A percentile compares a stretch with the other conserved stretches of the same genome.
Evolutionary conservation across 306 rosid species (phyloP).

Genomic region (Psophocarpus tetragonolobus): DNA sequence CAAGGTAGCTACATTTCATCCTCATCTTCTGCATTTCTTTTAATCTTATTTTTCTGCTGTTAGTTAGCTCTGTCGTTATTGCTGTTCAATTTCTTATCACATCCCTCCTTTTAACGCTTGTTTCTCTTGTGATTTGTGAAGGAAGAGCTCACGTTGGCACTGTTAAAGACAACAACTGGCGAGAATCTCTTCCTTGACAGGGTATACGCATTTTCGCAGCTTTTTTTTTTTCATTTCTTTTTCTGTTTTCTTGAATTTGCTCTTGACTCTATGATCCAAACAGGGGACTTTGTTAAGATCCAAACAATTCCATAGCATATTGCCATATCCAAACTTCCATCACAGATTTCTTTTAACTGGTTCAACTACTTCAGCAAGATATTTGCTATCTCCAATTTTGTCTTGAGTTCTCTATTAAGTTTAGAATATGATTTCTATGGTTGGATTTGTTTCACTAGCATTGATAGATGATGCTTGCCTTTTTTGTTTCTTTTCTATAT

Average conservation of each 20-base stretch:
- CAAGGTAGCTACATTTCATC: slow-evolving; percentile 53
- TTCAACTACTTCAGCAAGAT: background rate
- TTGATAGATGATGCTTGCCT: background rate
- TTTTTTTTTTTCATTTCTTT: background rate
- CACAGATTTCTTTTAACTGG: background rate
- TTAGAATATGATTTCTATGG: slow-evolving; percentile 1
- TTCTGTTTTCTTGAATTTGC: background rate
- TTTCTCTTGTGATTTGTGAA: slow-evolving; percentile 43
- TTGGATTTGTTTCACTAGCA: background rate
- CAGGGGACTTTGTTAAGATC: no score
- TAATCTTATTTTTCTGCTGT: background rate
- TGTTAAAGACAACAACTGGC: slow-evolving; percentile 43
- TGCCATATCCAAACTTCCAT: background rate
- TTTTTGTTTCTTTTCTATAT: background rate
- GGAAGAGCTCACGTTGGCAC: slow-evolving; percentile 75
- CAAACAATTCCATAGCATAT: background rate
- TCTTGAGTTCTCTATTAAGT: background rate
- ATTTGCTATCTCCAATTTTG: background rate
- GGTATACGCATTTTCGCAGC: slow-evolving; percentile 37
- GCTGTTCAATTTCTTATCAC: background rate
- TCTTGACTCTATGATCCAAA: no score
- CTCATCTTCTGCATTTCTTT: slow-evolving; percentile 10
- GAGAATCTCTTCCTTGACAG: slow-evolving; percentile 75
- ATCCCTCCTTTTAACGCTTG: slow-evolving; percentile 16
- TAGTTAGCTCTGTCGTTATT: background rate